Percentiles rank a stretch among this genome's conserved stretches.
Conservation (phyloP, 2,329 filamentous ascomycete species). For the Emergomyces pasteurianus region DNA sequence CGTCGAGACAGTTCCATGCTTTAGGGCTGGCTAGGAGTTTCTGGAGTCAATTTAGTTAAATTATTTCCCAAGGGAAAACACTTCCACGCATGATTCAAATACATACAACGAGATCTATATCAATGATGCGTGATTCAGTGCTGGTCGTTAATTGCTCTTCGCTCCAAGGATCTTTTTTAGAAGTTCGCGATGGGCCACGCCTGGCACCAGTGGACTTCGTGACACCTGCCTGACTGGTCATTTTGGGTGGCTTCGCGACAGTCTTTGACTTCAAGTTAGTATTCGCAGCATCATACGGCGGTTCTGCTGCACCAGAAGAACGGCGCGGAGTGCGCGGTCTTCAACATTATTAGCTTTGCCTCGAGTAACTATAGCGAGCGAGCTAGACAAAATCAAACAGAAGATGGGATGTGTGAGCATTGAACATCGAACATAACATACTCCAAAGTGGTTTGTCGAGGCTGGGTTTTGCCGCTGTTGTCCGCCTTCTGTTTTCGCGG, state of each 20-base stretch:
- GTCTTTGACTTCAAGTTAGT: constrained; percentile 3
- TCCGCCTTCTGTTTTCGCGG: constrained; percentile 9
- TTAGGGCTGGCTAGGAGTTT: constrained; percentile 28
- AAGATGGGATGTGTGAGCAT: no score
- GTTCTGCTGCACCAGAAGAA: constrained; percentile 17
- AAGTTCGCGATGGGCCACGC: constrained; percentile 21
- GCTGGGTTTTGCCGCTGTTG: constrained; percentile 3
- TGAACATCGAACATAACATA: no score
- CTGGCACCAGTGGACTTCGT: constrained; percentile 17
- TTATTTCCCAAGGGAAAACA: not conserved
- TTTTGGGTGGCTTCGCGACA: constrained; percentile 18
- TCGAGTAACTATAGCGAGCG: not conserved
- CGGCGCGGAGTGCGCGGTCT: constrained; percentile 13
- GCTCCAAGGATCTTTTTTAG: constrained; percentile 26
- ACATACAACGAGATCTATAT: constrained; percentile 29
- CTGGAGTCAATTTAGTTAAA: constrained; percentile 14
- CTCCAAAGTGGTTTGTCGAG: not conserved
- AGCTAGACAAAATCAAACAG: not conserved
- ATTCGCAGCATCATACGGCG: constrained; percentile 15
- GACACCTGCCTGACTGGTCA: constrained; percentile 7
- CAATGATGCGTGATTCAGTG: constrained; percentile 24
- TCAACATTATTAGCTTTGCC: constrained; percentile 6
- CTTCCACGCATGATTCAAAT: not conserved
- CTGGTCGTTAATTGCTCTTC: constrained; percentile 29
- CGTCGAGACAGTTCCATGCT: constrained; percentile 32